Evolutionary conservation across 2,329 filamentous ascomycete species (phyloP).

Genomic region (Fusarium camptoceras): DNA sequence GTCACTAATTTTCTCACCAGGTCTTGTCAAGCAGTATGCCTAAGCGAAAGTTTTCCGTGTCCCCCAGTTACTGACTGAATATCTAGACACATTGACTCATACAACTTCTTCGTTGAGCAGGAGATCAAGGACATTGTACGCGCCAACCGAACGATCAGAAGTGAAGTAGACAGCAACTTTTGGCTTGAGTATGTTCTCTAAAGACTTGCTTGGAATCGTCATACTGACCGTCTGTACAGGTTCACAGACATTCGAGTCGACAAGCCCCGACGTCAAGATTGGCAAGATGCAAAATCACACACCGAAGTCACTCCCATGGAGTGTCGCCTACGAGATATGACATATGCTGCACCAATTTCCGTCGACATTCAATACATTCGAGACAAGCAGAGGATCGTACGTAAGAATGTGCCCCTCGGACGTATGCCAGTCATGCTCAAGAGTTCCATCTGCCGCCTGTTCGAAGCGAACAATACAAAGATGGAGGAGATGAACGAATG

Average conservation of each 20-base stretch:
- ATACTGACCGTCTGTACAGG: constrained; percentile 48
- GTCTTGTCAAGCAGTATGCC: constrained; percentile 85
- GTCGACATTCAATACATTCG: constrained; percentile 93
- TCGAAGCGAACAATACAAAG: constrained; percentile 83
- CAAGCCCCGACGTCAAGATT: constrained; percentile 81
- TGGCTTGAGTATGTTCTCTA: constrained; percentile 75
- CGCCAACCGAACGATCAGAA: constrained; percentile 87
- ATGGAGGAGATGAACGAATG: constrained; percentile 97
- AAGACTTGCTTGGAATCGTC: neutral
- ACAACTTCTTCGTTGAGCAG: constrained; percentile 97
- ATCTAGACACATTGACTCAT: constrained; percentile 87
- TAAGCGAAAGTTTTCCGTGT: neutral
- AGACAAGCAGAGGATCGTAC: constrained; percentile 79
- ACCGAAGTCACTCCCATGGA: constrained; percentile 92
- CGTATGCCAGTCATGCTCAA: constrained; percentile 97
- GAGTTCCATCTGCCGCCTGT: constrained; percentile 91
- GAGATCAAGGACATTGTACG: constrained; percentile 97
- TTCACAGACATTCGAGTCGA: constrained; percentile 92
- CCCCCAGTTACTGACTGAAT: constrained; percentile 23
- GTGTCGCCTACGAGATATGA: constrained; percentile 95
- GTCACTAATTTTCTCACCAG: constrained; percentile 49
- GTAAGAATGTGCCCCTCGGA: constrained; percentile 83
- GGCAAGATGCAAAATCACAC: constrained; percentile 75
- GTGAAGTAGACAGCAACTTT: constrained; percentile 92
- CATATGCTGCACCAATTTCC: constrained; percentile 94